These are phyloP conservation scores for Curvularia verruculosa DNA, from an alignment of 2,329 filamentous ascomycete species.

Conservation along the genomic window DNA sequence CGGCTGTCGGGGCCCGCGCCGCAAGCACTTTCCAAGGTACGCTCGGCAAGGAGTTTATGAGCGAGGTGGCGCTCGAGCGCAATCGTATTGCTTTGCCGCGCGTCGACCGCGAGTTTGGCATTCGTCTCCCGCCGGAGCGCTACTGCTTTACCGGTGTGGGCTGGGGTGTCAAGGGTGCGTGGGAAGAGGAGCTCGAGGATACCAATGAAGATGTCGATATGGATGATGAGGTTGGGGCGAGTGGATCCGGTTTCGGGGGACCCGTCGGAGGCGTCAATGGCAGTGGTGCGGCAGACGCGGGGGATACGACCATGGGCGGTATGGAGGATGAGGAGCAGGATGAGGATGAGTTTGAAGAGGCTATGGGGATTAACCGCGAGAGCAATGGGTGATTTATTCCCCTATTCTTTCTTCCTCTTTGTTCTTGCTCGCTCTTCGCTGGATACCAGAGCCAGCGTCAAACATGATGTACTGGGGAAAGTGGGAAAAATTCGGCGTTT, in stretches of 20 bases:
- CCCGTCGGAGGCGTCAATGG: constrained; percentile 33
- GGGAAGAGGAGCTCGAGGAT: constrained; percentile 67
- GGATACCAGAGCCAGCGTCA: neutral
- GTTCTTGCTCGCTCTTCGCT: neutral
- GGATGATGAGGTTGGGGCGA: constrained; percentile 13
- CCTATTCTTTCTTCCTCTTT: neutral
- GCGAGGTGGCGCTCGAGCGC: constrained; percentile 65
- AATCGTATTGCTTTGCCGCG: constrained; percentile 53
- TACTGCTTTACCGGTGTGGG: constrained; percentile 54
- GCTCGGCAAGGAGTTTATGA: constrained; percentile 75
- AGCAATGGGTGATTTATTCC: neutral
- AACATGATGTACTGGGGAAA: no score
- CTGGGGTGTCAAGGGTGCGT: constrained; percentile 53
- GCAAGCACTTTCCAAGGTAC: constrained; percentile 69
- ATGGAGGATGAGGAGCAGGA: constrained; percentile 48
- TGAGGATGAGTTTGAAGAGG: constrained; percentile 54
- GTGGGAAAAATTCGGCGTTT: constrained; percentile 6
- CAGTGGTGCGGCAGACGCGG: constrained; percentile 28
- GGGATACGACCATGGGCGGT: constrained; percentile 40
- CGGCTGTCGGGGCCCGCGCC: constrained; percentile 73
- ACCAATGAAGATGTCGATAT: constrained; percentile 73
- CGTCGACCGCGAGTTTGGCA: constrained; percentile 62
- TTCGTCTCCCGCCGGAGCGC: constrained; percentile 66
- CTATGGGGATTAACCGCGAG: constrained; percentile 36
- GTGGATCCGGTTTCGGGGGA: constrained; percentile 47